Evolutionary conservation across 2,329 filamentous ascomycete genomes (phyloP).

Genomic region (Pseudogymnoascus sp.): DNA sequence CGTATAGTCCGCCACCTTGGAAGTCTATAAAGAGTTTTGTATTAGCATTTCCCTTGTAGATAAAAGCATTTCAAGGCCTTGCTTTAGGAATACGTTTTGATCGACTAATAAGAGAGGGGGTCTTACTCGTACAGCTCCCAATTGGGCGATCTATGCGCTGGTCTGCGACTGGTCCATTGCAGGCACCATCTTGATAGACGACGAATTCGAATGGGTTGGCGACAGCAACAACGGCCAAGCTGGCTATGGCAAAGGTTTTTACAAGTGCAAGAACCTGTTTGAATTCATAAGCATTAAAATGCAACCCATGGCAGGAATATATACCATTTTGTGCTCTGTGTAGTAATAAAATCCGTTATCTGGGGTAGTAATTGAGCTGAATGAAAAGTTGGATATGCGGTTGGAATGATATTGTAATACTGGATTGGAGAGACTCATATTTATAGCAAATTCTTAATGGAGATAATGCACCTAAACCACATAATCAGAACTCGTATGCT

Average conservation of each 20-base stretch:
- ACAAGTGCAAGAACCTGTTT: not conserved
- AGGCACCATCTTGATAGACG: not conserved
- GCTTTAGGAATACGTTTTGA: not conserved
- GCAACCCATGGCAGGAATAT: not conserved
- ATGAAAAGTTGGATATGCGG: not conserved
- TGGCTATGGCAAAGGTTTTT: not conserved
- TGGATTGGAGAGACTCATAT: not conserved
- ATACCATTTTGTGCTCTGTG: not conserved
- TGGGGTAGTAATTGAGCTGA: not conserved
- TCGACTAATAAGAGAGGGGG: not conserved
- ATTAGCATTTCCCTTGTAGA: not conserved
- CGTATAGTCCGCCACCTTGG: not conserved
- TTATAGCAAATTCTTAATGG: not conserved
- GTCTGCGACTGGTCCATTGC: not conserved
- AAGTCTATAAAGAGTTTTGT: not conserved
- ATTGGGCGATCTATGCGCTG: not conserved
- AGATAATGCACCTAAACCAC: not conserved
- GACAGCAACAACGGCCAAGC: not conserved
- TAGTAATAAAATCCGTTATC: not conserved
- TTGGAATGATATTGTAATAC: not conserved
- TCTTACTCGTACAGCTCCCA: not conserved
- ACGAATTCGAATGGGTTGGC: not conserved
- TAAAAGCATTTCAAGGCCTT: not conserved
- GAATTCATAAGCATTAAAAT: not conserved
- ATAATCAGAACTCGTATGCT: not conserved